These are phyloP conservation scores for Fibroporia radiculosa DNA, from an alignment of 768 basidiomycete genomes.

Conservation along the genomic window DNA sequence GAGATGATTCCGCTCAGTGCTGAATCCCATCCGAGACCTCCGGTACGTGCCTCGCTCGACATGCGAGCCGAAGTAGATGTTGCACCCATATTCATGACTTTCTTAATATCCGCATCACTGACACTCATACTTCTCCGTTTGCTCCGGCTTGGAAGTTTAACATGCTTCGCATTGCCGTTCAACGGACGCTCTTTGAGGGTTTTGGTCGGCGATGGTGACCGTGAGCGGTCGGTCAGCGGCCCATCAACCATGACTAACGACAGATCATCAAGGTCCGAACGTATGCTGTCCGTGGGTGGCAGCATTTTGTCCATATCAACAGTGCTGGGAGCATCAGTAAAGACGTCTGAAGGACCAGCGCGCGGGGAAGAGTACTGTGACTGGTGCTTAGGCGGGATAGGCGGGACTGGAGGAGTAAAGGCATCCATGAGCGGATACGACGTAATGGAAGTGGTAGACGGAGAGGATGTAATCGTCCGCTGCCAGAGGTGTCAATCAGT, in stretches of 20 bases:
- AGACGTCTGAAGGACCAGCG: conserved; percentile 45
- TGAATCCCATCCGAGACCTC: conserved; percentile 32
- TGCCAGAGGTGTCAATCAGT: conserved; percentile 5
- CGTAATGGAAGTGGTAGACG: conserved; percentile 15
- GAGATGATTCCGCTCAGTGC: conserved; percentile 56
- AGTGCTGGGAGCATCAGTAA: conserved; percentile 25
- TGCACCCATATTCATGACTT: conserved; percentile 29
- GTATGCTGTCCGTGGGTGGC: conserved; percentile 30
- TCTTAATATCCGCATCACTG: conserved; percentile 53
- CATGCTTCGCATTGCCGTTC: conserved; percentile 2
- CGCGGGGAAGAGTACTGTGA: conserved; percentile 16
- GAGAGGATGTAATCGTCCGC: conserved; percentile 20
- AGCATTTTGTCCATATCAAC: conserved; percentile 50
- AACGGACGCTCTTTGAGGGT: conserved; percentile 16
- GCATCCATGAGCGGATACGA: conserved; percentile 25
- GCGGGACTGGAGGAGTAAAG: conserved; percentile 34
- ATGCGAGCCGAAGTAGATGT: conserved; percentile 30
- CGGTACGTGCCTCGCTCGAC: conserved; percentile 29
- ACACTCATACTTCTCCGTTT: conserved; percentile 73
- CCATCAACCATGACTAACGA: conserved; percentile 54
- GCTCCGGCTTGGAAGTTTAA: conserved; percentile 21
- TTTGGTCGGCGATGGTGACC: conserved; percentile 19
- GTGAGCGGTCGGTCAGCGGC: conserved; percentile 20
- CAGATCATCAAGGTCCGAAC: conserved; percentile 40
- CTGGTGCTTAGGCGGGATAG: conserved; percentile 35